These are phyloP conservation scores for Chamaecrista fasciculata DNA, from an alignment of 306 rosid species.

Conservation along the genomic window DNA sequence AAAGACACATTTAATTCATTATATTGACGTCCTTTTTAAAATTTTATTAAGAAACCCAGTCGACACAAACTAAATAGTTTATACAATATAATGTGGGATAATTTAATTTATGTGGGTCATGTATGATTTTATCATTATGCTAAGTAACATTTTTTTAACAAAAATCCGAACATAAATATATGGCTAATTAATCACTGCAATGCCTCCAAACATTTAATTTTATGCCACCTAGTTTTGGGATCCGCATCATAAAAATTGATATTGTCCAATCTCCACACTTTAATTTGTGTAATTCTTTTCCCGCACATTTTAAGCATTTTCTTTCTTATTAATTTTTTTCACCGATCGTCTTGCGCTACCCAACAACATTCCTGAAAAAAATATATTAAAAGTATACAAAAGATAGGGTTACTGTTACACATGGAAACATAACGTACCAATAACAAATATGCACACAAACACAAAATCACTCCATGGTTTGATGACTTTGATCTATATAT, in stretches of 20 bases:
- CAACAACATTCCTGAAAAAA: conserved; percentile 13
- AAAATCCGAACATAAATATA: too few relatives aligned
- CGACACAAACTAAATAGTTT: neutral
- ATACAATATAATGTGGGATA: neutral
- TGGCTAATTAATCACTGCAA: conserved; percentile 5
- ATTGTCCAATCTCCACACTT: conserved; percentile 38
- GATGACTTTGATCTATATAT: too few relatives aligned
- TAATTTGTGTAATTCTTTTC: too few relatives aligned
- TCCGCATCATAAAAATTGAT: conserved; percentile 31
- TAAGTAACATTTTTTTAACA: too few relatives aligned
- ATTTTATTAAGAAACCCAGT: neutral
- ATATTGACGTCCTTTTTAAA: neutral
- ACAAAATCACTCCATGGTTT: too few relatives aligned
- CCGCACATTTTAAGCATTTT: conserved; percentile 22
- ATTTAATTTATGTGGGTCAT: neutral
- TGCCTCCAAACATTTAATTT: conserved; percentile 39
- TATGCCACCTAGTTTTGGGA: too few relatives aligned
- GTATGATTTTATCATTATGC: neutral
- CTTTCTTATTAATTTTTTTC: conserved; percentile 23
- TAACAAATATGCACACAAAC: too few relatives aligned
- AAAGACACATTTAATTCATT: neutral
- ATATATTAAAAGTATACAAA: conserved; percentile 9
- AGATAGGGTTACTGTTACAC: too few relatives aligned
- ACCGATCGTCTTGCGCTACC: too few relatives aligned
- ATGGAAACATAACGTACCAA: too few relatives aligned